phyloP scores from a whole-genome alignment of 768 basidiomycete genomes.

The Tephrocybe sp. region DNA sequence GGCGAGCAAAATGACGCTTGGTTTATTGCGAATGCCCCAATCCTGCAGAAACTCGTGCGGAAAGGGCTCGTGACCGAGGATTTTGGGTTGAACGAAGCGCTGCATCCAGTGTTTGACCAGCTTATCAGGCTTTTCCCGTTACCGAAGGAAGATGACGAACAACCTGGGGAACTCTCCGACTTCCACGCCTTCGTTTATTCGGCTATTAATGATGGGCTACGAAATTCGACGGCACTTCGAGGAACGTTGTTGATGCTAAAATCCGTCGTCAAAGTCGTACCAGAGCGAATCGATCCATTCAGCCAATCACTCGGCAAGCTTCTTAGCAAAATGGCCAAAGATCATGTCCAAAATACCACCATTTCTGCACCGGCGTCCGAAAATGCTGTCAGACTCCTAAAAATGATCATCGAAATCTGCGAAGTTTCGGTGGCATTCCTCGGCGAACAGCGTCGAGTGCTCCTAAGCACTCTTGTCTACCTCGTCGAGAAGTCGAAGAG shows the following conservation, averaged over 20 bases:
- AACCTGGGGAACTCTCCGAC: slow-evolving; percentile 67
- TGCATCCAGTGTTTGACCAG: slow-evolving; percentile 82
- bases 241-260: slow-evolving; percentile 87
- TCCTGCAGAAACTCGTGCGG: slow-evolving; percentile 81
- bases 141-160: slow-evolving; percentile 77
- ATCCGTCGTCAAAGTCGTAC: slow-evolving; percentile 75
- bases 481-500: slow-evolving; percentile 92
- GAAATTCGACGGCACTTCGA: slow-evolving; percentile 67
- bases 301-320: slow-evolving; percentile 75
- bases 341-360: slow-evolving; percentile 67
- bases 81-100: slow-evolving; percentile 70
- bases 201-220: slow-evolving; percentile 77
- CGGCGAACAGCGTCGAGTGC: slow-evolving; percentile 81
- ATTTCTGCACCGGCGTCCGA: slow-evolving; percentile 49
- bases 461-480: slow-evolving; percentile 74
- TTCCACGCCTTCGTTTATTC: slow-evolving; percentile 78
- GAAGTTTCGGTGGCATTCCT: slow-evolving; percentile 78
- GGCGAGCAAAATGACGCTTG: slow-evolving; percentile 82
- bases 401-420: slow-evolving; percentile 84
- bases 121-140: slow-evolving; percentile 76
- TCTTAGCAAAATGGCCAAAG: slow-evolving; percentile 82
- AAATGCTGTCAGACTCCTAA: slow-evolving; percentile 62
- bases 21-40: slow-evolving; percentile 69
- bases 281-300: slow-evolving; percentile 85
- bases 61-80: slow-evolving; percentile 88